These are phyloP conservation scores for Datura wrightii DNA, from an alignment of 257 asterid genomes.

Conservation along the genomic window DNA sequence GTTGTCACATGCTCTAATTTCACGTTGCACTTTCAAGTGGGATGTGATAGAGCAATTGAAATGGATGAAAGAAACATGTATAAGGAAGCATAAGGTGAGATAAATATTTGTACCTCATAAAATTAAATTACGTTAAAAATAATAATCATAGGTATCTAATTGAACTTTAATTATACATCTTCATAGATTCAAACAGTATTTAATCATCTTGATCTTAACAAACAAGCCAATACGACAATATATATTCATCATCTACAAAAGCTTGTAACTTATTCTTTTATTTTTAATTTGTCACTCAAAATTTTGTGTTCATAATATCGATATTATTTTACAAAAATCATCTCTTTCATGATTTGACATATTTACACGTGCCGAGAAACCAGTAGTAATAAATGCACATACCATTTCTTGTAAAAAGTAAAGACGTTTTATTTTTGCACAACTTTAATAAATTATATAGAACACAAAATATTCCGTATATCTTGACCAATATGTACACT, in stretches of 20 bases:
- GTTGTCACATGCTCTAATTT: not conserved
- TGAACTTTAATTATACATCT: no score
- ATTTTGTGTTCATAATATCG: no score
- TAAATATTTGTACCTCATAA: no score
- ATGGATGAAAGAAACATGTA: no score
- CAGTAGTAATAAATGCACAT: not conserved
- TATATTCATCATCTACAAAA: not conserved
- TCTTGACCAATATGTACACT: not conserved
- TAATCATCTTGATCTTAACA: not conserved
- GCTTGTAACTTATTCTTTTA: not conserved
- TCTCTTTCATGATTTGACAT: no score
- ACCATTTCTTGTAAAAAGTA: not conserved
- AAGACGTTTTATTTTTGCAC: not conserved
- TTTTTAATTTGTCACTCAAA: not conserved
- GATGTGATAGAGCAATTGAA: not conserved
- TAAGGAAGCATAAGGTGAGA: not conserved
- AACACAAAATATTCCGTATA: not conserved
- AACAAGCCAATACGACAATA: not conserved
- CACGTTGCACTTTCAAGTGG: not conserved
- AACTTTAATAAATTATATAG: not conserved
- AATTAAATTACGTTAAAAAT: no score
- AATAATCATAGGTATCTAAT: no score
- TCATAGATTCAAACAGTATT: not conserved
- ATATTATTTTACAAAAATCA: no score
- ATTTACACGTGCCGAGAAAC: not conserved